These are phyloP conservation scores for Dissophora ornata DNA, from an alignment of 192 early-diverging fungal genomes.

Conservation along the genomic window DNA sequence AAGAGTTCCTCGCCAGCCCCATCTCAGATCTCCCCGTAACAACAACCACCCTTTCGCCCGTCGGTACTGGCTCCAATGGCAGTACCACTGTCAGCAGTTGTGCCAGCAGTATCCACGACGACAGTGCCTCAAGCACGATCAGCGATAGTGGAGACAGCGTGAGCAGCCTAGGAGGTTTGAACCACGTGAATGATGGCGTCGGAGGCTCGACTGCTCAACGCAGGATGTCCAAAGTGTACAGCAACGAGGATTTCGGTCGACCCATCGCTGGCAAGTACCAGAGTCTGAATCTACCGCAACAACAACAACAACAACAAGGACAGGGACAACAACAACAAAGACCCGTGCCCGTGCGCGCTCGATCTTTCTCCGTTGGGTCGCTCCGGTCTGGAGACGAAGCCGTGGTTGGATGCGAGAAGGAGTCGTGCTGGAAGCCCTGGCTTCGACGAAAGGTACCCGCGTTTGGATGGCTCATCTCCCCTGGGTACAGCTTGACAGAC, in stretches of 20 bases:
- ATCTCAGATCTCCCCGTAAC: background rate
- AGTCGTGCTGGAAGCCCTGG: conserved; percentile 45
- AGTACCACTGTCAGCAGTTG: conserved; percentile 12
- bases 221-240: conserved; percentile 35
- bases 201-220: conserved; percentile 31
- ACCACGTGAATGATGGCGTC: conserved; percentile 51
- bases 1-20: background rate
- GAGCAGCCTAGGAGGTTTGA: conserved; percentile 41
- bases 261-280: background rate
- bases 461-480: conserved; percentile 46
- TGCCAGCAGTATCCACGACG: conserved; percentile 24
- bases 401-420: conserved; percentile 3
- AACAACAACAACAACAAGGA: conserved; percentile 3
- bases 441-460: conserved; percentile 26
- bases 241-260: background rate
- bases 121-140: background rate
- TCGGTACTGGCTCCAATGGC: background rate
- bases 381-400: no score
- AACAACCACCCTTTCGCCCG: background rate
- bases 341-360: background rate
- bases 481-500: conserved; percentile 29
- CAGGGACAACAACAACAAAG: background rate
- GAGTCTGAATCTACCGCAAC: no score
- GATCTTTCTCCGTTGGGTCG: background rate
- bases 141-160: conserved; percentile 31